These are phyloP conservation scores for Penicillium glabrum DNA, from an alignment of 2,329 filamentous ascomycete species.

Conservation along the genomic window DNA sequence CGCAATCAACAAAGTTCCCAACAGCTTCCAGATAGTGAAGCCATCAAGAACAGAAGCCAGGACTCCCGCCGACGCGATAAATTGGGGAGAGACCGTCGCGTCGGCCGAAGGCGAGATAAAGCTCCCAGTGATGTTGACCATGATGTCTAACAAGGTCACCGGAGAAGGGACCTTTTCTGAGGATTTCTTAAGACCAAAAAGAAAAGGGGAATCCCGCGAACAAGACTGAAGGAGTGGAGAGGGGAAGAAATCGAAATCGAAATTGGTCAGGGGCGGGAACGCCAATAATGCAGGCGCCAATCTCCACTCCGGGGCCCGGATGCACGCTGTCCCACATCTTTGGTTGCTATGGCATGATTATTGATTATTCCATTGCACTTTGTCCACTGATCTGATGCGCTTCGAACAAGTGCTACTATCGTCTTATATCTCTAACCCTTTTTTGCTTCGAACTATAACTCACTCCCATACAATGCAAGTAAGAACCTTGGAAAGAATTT, in stretches of 20 bases:
- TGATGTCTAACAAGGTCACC: constrained; percentile 17
- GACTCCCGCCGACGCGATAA: constrained; percentile 48
- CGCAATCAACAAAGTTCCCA: constrained; percentile 68
- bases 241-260: constrained; percentile 10
- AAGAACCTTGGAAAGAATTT: neutral
- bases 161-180: neutral
- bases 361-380: neutral
- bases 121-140: constrained; percentile 61
- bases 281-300: constrained; percentile 13
- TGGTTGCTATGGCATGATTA: neutral
- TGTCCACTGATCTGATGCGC: neutral
- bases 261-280: constrained; percentile 25
- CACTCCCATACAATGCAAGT: neutral
- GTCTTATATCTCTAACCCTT: neutral
- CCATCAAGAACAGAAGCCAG: constrained; percentile 59
- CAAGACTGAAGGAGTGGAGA: constrained; percentile 15
- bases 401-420: neutral
- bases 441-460: neutral
- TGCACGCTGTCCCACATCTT: neutral
- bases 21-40: constrained; percentile 63
- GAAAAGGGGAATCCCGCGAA: constrained; percentile 3
- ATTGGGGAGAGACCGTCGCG: constrained; percentile 58
- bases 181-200: neutral
- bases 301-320: neutral
- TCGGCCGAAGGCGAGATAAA: constrained; percentile 69